These are phyloP conservation scores for Breviolum minutum DNA, from an alignment of 73 alveolate species.

Conservation along the genomic window DNA sequence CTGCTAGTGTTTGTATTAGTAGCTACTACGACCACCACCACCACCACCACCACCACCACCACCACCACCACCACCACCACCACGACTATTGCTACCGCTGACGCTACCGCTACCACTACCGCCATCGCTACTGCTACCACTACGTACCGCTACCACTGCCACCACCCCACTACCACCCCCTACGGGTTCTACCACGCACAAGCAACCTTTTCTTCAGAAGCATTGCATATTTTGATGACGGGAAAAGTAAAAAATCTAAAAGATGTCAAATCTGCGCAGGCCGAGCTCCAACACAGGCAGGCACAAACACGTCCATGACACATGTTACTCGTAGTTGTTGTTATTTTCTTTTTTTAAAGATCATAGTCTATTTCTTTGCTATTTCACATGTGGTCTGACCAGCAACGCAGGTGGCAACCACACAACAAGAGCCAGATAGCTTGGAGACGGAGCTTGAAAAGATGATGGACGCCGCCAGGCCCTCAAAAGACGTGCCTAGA, in stretches of 20 bases:
- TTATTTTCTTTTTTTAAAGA: neutral
- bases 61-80: too few species aligned
- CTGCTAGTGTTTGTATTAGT: too few species aligned
- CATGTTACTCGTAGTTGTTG: neutral
- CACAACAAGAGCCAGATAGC: conserved; percentile 28
- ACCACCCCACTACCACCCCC: too few species aligned
- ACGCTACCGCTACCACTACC: too few species aligned
- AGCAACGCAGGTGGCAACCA: conserved; percentile 12
- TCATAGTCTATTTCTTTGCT: neutral
- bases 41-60: too few species aligned
- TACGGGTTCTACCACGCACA: too few species aligned
- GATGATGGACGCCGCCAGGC: neutral
- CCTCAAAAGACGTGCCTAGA: neutral
- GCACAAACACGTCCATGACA: neutral
- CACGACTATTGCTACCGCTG: too few species aligned
- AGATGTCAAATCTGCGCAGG: neutral
- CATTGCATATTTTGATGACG: neutral
- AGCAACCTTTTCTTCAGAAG: neutral
- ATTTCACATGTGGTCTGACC: too few species aligned
- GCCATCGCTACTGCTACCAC: too few species aligned
- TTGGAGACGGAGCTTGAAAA: conserved; percentile 21
- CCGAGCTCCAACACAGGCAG: conserved; percentile 35
- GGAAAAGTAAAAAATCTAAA: neutral
- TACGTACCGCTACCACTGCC: too few species aligned
- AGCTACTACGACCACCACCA: too few species aligned